Conservation (phyloP, 106 monocot species). For the Dioscorea zingiberensis region DNA sequence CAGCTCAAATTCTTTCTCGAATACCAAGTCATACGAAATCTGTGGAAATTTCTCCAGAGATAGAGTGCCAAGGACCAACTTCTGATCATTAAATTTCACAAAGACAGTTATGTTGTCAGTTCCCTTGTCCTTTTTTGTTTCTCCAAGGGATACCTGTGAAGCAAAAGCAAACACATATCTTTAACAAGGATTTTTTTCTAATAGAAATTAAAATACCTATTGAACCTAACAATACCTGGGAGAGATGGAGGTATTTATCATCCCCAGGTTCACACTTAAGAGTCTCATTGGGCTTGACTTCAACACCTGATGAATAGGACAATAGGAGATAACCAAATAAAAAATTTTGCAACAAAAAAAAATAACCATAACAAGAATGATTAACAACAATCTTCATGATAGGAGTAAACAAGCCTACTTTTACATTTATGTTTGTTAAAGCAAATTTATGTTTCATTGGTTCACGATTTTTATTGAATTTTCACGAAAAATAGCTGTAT, state of each 20-base stretch:
- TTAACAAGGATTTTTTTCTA: not conserved
- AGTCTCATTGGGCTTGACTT: conserved; percentile 42
- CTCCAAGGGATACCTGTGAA: conserved; percentile 53
- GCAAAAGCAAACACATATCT: not conserved
- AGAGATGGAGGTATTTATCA: conserved; percentile 32
- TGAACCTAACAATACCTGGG: conserved; percentile 20
- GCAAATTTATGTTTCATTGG: not conserved
- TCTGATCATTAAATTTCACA: conserved; percentile 50
- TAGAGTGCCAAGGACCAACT: conserved; percentile 66
- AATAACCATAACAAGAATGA: not conserved
- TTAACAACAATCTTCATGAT: not conserved
- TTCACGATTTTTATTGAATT: too few relatives aligned
- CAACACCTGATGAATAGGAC: conserved; percentile 20
- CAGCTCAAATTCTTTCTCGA: conserved; percentile 80
- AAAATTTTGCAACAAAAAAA: not conserved
- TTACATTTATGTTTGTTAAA: too few relatives aligned
- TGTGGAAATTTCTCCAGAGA: conserved; percentile 47
- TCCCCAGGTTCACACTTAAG: conserved; percentile 35
- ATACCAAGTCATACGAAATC: conserved; percentile 65
- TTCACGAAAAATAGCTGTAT: too few relatives aligned
- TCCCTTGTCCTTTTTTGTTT: conserved; percentile 43
- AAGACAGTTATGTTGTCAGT: conserved; percentile 35
- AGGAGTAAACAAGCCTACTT: not conserved
- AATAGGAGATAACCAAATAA: not conserved
- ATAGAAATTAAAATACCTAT: not conserved